phyloP scores from a whole-genome alignment of 192 early-diverging fungal species.

The Umbelopsis sp. region DNA sequence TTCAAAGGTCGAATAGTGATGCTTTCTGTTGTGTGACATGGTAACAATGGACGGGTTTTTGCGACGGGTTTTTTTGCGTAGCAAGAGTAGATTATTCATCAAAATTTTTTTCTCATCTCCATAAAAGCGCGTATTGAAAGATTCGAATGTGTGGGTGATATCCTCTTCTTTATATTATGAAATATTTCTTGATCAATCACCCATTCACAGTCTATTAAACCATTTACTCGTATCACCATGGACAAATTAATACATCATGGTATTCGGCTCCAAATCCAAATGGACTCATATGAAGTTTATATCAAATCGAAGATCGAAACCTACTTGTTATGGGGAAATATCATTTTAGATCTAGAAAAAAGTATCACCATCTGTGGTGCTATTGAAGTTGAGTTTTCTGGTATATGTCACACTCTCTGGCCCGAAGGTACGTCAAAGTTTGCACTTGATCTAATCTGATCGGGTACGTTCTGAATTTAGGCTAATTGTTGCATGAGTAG shows the following conservation, averaged over 20 bases:
- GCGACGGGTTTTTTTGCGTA: not conserved
- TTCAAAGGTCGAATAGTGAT: no score
- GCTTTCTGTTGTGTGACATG: not conserved
- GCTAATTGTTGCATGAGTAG: not conserved
- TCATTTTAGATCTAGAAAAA: constrained; percentile 25
- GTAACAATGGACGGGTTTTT: constrained; percentile 9
- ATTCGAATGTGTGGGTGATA: not conserved
- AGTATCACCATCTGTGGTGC: constrained; percentile 20
- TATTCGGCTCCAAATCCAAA: not conserved
- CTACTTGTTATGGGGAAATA: constrained; percentile 32
- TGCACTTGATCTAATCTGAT: not conserved
- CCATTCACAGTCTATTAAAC: not conserved
- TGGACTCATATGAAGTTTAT: not conserved
- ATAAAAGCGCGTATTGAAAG: not conserved
- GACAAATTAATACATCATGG: not conserved
- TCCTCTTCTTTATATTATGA: not conserved
- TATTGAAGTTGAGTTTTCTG: constrained; percentile 31
- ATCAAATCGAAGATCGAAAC: constrained; percentile 14
- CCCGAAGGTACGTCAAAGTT: not conserved
- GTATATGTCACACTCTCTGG: constrained; percentile 11
- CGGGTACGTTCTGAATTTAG: not conserved
- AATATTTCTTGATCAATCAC: not conserved
- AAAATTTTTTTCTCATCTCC: not conserved
- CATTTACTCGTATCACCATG: not conserved
- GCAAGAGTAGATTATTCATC: constrained; percentile 6